A percentile compares a stretch with the other conserved stretches of the same genome.
Evolutionary conservation across 164 flowering plant genomes (phyloP).

Genomic region (Amborella trichopoda): DNA sequence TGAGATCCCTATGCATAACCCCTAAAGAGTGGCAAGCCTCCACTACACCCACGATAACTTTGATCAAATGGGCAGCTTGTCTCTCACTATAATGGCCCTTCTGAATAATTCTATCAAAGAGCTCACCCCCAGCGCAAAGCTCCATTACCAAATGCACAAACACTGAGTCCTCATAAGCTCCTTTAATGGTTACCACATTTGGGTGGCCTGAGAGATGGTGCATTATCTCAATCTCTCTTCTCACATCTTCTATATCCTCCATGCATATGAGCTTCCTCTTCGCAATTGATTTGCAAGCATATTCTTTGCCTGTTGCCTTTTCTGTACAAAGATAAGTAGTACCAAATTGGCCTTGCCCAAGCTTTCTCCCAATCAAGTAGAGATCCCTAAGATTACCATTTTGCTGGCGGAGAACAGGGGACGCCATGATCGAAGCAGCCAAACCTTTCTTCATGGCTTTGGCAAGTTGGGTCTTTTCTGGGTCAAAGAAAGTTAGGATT

Average conservation of each 20-base stretch:
- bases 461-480: no score
- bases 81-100: conserved; percentile 82
- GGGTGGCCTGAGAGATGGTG: conserved; percentile 81
- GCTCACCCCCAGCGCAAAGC: conserved; percentile 83
- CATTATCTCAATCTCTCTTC: conserved; percentile 97
- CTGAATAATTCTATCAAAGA: conserved; percentile 73
- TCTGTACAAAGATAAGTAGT: conserved; percentile 69
- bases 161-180: conserved; percentile 67
- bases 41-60: conserved; percentile 73
- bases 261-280: conserved; percentile 62
- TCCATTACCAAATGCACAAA: conserved; percentile 92
- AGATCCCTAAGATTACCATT: conserved; percentile 56
- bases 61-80: conserved; percentile 60
- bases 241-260: conserved; percentile 83
- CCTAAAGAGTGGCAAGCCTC: conserved; percentile 92
- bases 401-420: conserved; percentile 63
- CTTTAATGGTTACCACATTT: conserved; percentile 65
- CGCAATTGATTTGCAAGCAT: conserved; percentile 86
- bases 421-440: no score
- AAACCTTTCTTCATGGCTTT: no score
- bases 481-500: no score
- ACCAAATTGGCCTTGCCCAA: conserved; percentile 93
- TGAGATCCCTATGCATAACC: conserved; percentile 88
- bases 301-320: conserved; percentile 32
- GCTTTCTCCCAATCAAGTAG: conserved; percentile 55